Evolutionary conservation across 108 stramenopile species (phyloP), one percentile per base, ranked within the genome.

Genomic region (Conticribra weissflogii): DNA sequence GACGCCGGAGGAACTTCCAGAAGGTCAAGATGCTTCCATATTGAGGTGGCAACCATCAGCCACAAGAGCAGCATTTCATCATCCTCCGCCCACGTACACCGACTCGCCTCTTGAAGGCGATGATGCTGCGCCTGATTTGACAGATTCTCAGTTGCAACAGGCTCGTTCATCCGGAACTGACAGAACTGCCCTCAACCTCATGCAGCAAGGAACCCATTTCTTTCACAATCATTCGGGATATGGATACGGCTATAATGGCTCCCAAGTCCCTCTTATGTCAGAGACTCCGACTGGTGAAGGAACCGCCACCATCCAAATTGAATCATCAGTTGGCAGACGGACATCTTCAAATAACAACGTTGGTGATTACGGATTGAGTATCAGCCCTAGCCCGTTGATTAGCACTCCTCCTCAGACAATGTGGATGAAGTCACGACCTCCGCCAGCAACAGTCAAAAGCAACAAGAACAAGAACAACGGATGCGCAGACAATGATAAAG

Each of bases 1-100:
- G 2, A 23, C 19, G 22, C 5, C 4, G 1, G 24, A 63, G 61
- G 46, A 56, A 1, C 36, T 29, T 32, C 1, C 30, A 24, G 27
- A 29, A 46, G 36, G 12, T 9, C 36, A 41, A 41, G 36, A 41
- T 41, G 5, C 36, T 41, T 41, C 36, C 36, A 41, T 61, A 24
- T 17, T 65, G 9, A 56, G 54, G 0, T 70, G 59, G 51, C 63
- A 63, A 66, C 71, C 70, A 23, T 50, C 70, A 0, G 70, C 53
- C 14, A 71, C 78, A 23, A 60, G 77, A 31, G 78, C 78, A 29
- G 79, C 79, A 59, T 80, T 80, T 57, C 79, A 80, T 59, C 68
- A 64, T 2, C 74, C 79, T 31, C 79, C 79, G 22, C 31, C 56
- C 5, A 41, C 36, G 12, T 41, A 41, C 36, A 41, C 36, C 8